Conservation (phyloP, 805 yeast species). For the Saturnispora kantuleensis region DNA sequence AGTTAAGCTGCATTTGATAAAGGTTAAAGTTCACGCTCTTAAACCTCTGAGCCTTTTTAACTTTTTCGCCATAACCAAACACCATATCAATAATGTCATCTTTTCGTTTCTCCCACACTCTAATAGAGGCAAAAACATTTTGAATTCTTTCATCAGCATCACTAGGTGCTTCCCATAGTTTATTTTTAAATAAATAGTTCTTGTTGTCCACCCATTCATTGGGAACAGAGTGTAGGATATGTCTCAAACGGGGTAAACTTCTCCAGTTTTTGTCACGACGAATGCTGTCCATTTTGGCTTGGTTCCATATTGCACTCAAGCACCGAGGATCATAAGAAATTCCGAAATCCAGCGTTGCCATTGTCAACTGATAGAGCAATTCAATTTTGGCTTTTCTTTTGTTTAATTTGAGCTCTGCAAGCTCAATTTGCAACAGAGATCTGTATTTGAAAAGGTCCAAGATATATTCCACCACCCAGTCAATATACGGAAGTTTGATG, state of each 20-base stretch:
- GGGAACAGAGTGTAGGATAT: constrained; percentile 55
- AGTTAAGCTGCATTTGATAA: constrained; percentile 13
- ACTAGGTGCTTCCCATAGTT: constrained; percentile 36
- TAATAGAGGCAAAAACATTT: constrained; percentile 63
- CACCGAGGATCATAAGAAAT: constrained; percentile 83
- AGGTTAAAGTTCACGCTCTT: constrained; percentile 10
- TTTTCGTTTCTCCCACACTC: constrained; percentile 79
- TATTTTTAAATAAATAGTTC: constrained; percentile 24
- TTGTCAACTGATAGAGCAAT: constrained; percentile 32
- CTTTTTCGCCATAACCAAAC: constrained; percentile 28
- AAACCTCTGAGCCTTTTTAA: neutral
- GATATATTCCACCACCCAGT: constrained; percentile 5
- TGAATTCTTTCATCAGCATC: constrained; percentile 48
- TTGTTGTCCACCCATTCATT: constrained; percentile 34
- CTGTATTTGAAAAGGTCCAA: neutral
- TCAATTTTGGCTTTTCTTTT: constrained; percentile 25
- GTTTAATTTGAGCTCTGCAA: constrained; percentile 8
- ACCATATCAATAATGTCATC: constrained; percentile 45
- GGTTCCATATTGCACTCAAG: constrained; percentile 8
- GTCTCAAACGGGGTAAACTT: constrained; percentile 67
- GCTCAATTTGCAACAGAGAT: neutral
- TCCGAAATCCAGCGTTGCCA: constrained; percentile 31
- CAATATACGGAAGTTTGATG: neutral
- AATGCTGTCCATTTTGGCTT: constrained; percentile 8
- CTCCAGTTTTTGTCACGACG: constrained; percentile 85